Evolutionary conservation across 2,329 filamentous ascomycete genomes (phyloP), one percentile per base, ranked within the genome.

Genomic region (Monilinia laxa): DNA sequence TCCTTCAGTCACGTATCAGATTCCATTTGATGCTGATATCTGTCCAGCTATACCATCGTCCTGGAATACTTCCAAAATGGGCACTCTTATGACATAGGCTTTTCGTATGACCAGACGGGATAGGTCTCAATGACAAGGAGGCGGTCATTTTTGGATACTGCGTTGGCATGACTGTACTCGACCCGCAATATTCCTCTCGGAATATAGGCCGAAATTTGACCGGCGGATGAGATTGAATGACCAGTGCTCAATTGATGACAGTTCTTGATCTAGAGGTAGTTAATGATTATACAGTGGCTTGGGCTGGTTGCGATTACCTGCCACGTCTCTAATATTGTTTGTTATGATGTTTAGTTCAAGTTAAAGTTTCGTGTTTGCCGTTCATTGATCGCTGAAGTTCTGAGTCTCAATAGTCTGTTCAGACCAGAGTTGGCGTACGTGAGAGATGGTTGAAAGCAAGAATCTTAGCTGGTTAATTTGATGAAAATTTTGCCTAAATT

Each of bases 111-210:
- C 16, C 20, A 16, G 23, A 20, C 11, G n/a, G 28, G 18, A 40
- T 38, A 4, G 16, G 45, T 2, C 11, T 38, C 12, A 18, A 58
- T 40, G 40, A 18, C 25, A 65, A n/a, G 11, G 31, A 38, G 14
- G 9, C n/a, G n/a, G 18, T 20, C 25, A 35, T 47, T 47, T 11
- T 25, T 35, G n/a, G 20, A 20, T 38, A 40, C 20, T n/a, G 38
- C 31, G 35, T 25, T 58, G 20, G 53, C 10, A 64, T 58, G 62
- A 64, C 62, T 64, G 42, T 64, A 40, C 14, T 31, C 28, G 42
- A 40, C 20, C 53, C 42, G 28, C 23, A 31, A 28, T 31, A 10
- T 3, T 45, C 18, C 31, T 35, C 23, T 12, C 4, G 4, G 7
- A 16, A 57, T 23, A 4, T 4, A 23, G 25, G 28, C 38, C 51